Base-by-base conservation (phyloP, 176 grass and related monocot species). In the Eremochloa ophiuroides region DNA sequence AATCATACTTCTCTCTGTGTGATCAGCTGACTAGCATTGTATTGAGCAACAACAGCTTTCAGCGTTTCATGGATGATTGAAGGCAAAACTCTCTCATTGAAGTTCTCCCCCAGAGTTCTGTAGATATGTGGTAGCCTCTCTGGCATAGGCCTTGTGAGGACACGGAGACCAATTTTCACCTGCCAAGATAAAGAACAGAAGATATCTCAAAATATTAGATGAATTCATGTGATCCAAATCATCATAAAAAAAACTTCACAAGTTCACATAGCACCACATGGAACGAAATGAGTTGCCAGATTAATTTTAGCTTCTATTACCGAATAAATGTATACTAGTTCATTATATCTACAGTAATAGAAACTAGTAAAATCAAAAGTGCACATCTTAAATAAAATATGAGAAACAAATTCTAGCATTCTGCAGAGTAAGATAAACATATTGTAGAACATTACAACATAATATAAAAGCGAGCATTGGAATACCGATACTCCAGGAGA, bases 61-160 rank as follows among this genome's bases (percentile, higher is more conserved):
- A 97, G 66, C 20, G 88, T 90, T 86, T 94, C 92, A 61, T 94
- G 95, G 70, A 97, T 94, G 67, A 92, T 97, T 38, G 92, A 97
- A 75, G 88, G 86, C 35, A 97, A 73, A 43, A 94, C 92, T 84
- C 95, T 92, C 81, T 97, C 88, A 26, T 97, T 81, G 69, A 84
- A 97, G 81, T 94, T 94, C 80, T 91, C 85, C 1, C 88, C 92
- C 8, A 97, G 65, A 28, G 88, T 93, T 76, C 91, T 81, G 61
- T 97, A 97, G 34, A 97, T 97, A 11, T 89, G 87, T 28, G 94
- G 94, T 61, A 97, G 58, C 58, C 75, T 88, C 68, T 97, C 91
- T 26, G 94, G 88, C 71, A 97, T 81, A 3, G 80, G 90, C 62
- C 92, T 80, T 25, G 95, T 97, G 34, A 97, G 88, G 66, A 97